Evolutionary conservation across 179 eudicot genomes (phyloP).

Genomic region (Spinacia oleracea): DNA sequence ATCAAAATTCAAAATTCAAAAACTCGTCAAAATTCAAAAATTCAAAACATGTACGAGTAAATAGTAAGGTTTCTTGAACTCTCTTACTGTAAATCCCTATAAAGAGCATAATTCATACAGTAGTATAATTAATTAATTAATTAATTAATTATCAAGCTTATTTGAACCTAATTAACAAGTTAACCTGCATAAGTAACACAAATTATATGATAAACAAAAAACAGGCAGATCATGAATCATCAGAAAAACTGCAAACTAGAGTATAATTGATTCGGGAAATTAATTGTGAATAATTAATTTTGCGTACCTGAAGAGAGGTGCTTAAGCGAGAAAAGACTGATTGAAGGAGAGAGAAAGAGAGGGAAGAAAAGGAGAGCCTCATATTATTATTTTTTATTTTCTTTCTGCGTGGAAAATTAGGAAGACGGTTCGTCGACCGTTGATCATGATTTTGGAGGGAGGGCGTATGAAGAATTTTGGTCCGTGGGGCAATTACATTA

Average conservation of each 20-base stretch:
- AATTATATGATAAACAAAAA: background rate
- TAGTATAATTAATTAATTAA: too few relatives aligned
- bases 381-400: background rate
- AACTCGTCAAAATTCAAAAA: too few relatives aligned
- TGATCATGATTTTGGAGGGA: background rate
- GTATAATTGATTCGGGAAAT: background rate
- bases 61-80: too few relatives aligned
- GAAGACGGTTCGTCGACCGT: slow-evolving; percentile 4
- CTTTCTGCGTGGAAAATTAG: background rate
- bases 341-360: background rate
- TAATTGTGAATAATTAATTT: background rate
- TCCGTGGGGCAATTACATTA: background rate
- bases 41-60: too few relatives aligned
- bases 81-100: too few relatives aligned
- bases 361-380: slow-evolving; percentile 20
- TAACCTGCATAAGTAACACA: background rate
- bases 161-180: too few relatives aligned
- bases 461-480: background rate
- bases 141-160: too few relatives aligned
- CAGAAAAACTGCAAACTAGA: background rate
- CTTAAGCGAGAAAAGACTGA: slow-evolving; percentile 12
- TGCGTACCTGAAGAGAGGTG: slow-evolving; percentile 24
- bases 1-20: too few relatives aligned
- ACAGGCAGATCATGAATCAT: background rate
- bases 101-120: too few relatives aligned